phyloP scores from a whole-genome alignment of 2,329 filamentous ascomycete genomes.

The Xylogone sp. region DNA sequence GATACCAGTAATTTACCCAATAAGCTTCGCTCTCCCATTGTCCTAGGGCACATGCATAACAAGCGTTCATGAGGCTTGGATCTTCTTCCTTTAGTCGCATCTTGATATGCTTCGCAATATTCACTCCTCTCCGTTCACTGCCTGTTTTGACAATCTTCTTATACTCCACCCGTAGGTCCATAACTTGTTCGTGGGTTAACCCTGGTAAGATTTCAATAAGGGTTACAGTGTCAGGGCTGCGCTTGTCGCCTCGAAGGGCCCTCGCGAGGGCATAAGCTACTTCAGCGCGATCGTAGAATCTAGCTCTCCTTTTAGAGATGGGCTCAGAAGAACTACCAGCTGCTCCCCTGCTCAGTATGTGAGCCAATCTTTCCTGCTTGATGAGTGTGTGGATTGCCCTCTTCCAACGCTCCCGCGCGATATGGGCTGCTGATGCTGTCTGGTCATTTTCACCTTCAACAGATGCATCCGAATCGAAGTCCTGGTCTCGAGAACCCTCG shows the following conservation, averaged over 20 bases:
- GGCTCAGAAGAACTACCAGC: no score
- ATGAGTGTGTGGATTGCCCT: no score
- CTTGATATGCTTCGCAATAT: constrained; percentile 82
- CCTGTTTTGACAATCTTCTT: constrained; percentile 84
- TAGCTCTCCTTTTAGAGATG: constrained; percentile 49
- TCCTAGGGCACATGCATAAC: constrained; percentile 85
- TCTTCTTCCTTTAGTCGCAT: constrained; percentile 69
- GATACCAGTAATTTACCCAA: constrained; percentile 98
- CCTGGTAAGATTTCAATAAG: constrained; percentile 82
- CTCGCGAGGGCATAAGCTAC: constrained; percentile 74
- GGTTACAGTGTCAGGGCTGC: constrained; percentile 61
- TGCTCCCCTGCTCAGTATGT: no score
- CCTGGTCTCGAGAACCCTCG: no score
- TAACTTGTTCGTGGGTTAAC: constrained; percentile 81
- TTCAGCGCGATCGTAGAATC: constrained; percentile 79
- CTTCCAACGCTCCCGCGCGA: no score
- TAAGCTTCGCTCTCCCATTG: constrained; percentile 91
- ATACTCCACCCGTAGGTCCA: constrained; percentile 83
- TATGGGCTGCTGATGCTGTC: no score
- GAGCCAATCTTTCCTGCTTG: no score
- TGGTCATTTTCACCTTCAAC: no score
- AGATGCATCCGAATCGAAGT: no score
- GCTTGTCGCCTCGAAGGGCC: constrained; percentile 58
- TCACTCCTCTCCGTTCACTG: constrained; percentile 69
- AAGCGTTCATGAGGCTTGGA: constrained; percentile 80